Percentiles rank a stretch among this genome's conserved stretches.
phyloP scores from a whole-genome alignment of 768 basidiomycete genomes.

The Galerina sulciceps region DNA sequence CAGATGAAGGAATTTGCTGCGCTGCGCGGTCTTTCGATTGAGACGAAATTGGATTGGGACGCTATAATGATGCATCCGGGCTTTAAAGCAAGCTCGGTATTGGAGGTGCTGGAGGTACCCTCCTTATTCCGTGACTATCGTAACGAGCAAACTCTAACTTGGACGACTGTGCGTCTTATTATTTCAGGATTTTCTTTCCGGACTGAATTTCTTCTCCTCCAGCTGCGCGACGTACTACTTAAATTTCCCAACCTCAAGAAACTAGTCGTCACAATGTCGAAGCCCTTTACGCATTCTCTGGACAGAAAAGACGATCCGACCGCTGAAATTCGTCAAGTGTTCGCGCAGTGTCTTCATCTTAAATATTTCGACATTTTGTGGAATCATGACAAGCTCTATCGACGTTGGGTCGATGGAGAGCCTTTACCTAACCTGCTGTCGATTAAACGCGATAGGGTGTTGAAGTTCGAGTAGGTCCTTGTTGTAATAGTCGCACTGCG shows the following conservation, averaged over 20 bases:
- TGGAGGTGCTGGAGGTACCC: too few species aligned
- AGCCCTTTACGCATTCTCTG: background rate
- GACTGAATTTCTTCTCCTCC: background rate
- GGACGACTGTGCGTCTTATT: background rate
- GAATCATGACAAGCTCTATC: background rate
- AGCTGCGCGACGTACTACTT: background rate
- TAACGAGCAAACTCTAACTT: background rate
- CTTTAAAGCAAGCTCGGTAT: too few species aligned
- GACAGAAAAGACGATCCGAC: background rate
- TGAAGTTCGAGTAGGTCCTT: too few species aligned
- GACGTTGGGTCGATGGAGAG: background rate
- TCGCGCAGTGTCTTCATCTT: background rate
- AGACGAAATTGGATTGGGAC: too few species aligned
- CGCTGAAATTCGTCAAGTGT: background rate
- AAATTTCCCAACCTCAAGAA: background rate
- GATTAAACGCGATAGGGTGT: too few species aligned
- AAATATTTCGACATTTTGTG: background rate
- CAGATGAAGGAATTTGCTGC: too few species aligned
- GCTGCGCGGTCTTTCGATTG: too few species aligned
- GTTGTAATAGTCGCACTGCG: too few species aligned
- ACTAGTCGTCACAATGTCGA: background rate
- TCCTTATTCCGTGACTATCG: too few species aligned
- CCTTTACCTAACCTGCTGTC: too few species aligned
- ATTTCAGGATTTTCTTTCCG: background rate
- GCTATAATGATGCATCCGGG: too few species aligned